Evolutionary conservation across 768 basidiomycete genomes (phyloP).

Genomic region (Russula foetens): DNA sequence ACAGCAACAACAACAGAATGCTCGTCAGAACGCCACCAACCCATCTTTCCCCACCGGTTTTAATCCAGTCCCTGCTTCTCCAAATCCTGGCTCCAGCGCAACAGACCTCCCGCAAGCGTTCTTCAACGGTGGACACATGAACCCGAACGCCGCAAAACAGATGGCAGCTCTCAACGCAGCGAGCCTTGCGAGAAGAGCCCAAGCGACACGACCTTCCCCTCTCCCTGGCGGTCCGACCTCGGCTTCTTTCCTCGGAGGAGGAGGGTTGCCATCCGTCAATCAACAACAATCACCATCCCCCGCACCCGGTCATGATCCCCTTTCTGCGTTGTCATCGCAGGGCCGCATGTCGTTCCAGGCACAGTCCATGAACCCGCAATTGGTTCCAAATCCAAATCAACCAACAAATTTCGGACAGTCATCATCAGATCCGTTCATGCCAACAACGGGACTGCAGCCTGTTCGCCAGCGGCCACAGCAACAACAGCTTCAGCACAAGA

Average conservation of each 20-base stretch:
- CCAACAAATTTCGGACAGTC: slow-evolving; percentile 7
- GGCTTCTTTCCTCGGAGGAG: slow-evolving; percentile 56
- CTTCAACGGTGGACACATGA: slow-evolving; percentile 32
- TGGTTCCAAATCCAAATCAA: slow-evolving; percentile 17
- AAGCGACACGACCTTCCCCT: slow-evolving; percentile 28
- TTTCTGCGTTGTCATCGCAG: slow-evolving; percentile 21
- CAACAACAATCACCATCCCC: slow-evolving; percentile 16
- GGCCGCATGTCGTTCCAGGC: slow-evolving; percentile 19
- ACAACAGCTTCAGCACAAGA: slow-evolving; percentile 33
- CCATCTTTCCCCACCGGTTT: slow-evolving; percentile 10
- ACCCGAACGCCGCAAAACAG: slow-evolving; percentile 68
- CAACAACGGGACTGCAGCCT: slow-evolving; percentile 32
- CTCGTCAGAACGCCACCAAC: not conserved
- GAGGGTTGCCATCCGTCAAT: slow-evolving; percentile 34
- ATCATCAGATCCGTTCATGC: slow-evolving; percentile 17
- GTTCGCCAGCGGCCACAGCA: slow-evolving; percentile 26
- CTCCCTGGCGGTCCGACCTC: slow-evolving; percentile 52
- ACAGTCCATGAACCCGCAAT: slow-evolving; percentile 37
- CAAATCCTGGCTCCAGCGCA: slow-evolving; percentile 9
- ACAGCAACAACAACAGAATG: slow-evolving; percentile 12
- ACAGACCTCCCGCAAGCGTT: slow-evolving; percentile 4
- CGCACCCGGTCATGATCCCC: slow-evolving; percentile 24
- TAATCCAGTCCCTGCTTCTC: slow-evolving; percentile 12
- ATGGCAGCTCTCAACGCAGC: slow-evolving; percentile 69
- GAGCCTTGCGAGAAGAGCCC: slow-evolving; percentile 49